These are phyloP conservation scores for Cyclocybe cylindracea DNA, from an alignment of 768 basidiomycete genomes.

Conservation along the genomic window DNA sequence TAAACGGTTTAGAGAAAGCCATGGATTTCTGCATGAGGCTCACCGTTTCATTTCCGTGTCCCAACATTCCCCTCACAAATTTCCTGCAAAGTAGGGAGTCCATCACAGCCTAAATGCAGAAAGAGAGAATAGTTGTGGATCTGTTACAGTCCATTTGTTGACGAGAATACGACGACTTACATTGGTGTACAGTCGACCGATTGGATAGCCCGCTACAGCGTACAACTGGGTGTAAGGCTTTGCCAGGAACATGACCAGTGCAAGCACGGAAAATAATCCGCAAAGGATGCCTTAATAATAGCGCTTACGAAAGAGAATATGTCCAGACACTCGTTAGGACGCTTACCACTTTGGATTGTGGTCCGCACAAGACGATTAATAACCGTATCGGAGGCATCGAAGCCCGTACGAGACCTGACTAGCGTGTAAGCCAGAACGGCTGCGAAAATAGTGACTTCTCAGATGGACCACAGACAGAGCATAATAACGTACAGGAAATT, in stretches of 20 bases:
- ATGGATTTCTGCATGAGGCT: too few species aligned
- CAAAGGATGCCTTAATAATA: neutral
- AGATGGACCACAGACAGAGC: too few species aligned
- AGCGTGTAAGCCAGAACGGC: constrained; percentile 8
- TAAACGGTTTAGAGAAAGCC: too few species aligned
- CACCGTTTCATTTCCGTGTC: too few species aligned
- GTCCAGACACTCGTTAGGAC: neutral
- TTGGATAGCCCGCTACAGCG: neutral
- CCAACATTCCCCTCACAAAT: too few species aligned
- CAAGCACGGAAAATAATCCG: neutral
- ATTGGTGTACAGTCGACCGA: neutral
- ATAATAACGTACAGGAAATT: too few species aligned
- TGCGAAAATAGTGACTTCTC: constrained; percentile 22
- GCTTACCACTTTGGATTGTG: neutral
- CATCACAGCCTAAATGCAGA: too few species aligned
- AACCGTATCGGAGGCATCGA: neutral
- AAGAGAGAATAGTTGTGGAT: too few species aligned
- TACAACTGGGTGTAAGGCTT: neutral
- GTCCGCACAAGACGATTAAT: neutral
- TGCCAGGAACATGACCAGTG: neutral
- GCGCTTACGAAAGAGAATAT: neutral
- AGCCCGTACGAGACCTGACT: neutral
- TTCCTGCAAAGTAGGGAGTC: too few species aligned
- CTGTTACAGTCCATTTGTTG: too few species aligned
- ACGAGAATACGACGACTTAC: neutral